Evolutionary conservation across 1,139 yeast genomes (phyloP).

Genomic region (Hemisphaericaspora subhashii): DNA sequence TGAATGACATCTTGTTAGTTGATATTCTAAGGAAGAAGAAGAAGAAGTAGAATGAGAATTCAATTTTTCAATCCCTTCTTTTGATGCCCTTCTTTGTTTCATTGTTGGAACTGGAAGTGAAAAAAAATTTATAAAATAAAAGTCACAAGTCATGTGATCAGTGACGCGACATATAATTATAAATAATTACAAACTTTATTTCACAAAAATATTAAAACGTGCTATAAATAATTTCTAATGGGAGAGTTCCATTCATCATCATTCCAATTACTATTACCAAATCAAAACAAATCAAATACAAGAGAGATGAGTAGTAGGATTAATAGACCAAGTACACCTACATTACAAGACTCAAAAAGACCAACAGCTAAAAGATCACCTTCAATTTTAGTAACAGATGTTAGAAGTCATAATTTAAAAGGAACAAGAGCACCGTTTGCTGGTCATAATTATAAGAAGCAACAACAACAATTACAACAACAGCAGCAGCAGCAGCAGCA

Average conservation of each 20-base stretch:
- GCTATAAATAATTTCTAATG: no score
- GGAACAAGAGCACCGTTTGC: slow-evolving; percentile 87
- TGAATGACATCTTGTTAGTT: slow-evolving; percentile 24
- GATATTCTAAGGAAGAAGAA: neutral
- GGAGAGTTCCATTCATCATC: no score
- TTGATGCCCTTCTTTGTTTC: no score
- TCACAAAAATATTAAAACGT: no score
- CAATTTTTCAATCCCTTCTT: neutral
- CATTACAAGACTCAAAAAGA: slow-evolving; percentile 21
- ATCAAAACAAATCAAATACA: neutral
- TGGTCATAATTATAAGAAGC: slow-evolving; percentile 49
- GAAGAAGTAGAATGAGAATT: neutral
- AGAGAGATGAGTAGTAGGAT: neutral
- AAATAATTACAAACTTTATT: no score
- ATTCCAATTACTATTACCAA: no score
- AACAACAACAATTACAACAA: slow-evolving; percentile 28
- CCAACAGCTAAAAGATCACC: slow-evolving; percentile 91
- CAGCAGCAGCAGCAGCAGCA: slow-evolving; percentile 16
- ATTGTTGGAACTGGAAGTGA: no score
- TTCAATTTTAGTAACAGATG: slow-evolving; percentile 88
- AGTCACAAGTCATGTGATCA: no score
- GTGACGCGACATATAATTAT: no score
- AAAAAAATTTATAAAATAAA: no score
- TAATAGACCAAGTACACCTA: slow-evolving; percentile 7
- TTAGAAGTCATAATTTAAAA: slow-evolving; percentile 57